Evolutionary conservation across 2,329 filamentous ascomycete genomes (phyloP).

Genomic region (Sarocladium strictum): DNA sequence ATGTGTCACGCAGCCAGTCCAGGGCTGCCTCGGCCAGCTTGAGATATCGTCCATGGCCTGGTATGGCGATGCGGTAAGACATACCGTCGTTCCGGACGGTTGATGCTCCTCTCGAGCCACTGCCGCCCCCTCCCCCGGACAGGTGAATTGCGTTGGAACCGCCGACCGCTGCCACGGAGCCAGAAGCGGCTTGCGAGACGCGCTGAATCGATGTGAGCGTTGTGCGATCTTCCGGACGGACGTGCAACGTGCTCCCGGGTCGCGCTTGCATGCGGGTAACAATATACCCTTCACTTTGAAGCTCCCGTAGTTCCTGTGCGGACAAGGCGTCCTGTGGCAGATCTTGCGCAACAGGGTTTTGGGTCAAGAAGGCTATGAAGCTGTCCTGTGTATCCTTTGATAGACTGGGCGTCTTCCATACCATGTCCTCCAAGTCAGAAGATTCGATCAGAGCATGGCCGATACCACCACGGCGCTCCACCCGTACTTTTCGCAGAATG

Average conservation of each 20-base stretch:
- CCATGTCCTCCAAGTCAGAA: constrained; percentile 46
- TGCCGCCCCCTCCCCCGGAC: constrained; percentile 46
- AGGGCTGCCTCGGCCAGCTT: constrained; percentile 58
- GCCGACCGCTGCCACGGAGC: constrained; percentile 63
- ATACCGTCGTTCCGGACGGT: constrained; percentile 9
- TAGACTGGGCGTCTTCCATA: constrained; percentile 29
- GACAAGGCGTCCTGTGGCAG: constrained; percentile 28
- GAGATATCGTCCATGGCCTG: constrained; percentile 60
- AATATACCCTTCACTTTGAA: constrained; percentile 63
- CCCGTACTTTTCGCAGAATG: constrained; percentile 52
- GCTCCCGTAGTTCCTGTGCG: constrained; percentile 43
- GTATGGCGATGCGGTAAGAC: constrained; percentile 53
- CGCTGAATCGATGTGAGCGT: constrained; percentile 55
- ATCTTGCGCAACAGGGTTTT: constrained; percentile 38
- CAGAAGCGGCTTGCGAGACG: constrained; percentile 60
- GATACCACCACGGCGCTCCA: constrained; percentile 54
- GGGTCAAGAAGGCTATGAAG: constrained; percentile 46
- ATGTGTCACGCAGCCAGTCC: constrained; percentile 52
- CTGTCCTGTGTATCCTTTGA: constrained; percentile 38
- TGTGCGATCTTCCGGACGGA: constrained; percentile 47
- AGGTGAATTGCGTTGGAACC: constrained; percentile 59
- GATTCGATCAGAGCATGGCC: constrained; percentile 61
- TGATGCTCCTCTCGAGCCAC: constrained; percentile 26
- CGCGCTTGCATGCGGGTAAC: constrained; percentile 36
- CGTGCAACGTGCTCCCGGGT: constrained; percentile 32